phyloP scores from a whole-genome alignment of 805 yeast genomes.

The Kazachstania bromeliacearum region DNA sequence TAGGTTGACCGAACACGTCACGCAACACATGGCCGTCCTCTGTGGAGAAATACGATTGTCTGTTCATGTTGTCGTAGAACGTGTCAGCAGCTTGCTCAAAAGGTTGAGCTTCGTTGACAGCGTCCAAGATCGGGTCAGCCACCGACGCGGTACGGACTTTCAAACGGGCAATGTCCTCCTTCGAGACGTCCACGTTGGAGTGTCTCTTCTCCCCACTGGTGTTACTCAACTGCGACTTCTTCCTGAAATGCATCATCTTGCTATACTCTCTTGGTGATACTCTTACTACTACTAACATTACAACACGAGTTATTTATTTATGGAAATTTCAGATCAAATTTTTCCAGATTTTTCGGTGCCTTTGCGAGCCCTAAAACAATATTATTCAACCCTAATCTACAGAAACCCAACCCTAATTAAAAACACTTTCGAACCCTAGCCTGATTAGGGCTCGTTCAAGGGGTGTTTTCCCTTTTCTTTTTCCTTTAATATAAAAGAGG shows the following conservation, averaged over 20 bases:
- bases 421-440: too few species aligned
- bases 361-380: too few species aligned
- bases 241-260: constrained; percentile 39
- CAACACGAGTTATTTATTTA: too few species aligned
- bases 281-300: too few species aligned
- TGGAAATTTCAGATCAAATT: too few species aligned
- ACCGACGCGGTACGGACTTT: constrained; percentile 61
- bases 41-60: constrained; percentile 30
- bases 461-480: too few species aligned
- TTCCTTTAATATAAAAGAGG: too few species aligned
- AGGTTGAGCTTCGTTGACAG: constrained; percentile 94
- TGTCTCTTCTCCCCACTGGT: constrained; percentile 23
- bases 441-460: too few species aligned
- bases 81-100: constrained; percentile 54
- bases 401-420: too few species aligned
- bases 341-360: too few species aligned
- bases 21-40: constrained; percentile 38
- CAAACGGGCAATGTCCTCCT: constrained; percentile 43
- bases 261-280: too few species aligned
- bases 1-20: constrained; percentile 83
- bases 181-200: constrained; percentile 36
- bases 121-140: constrained; percentile 85
- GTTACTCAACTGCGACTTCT: constrained; percentile 26
- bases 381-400: too few species aligned
- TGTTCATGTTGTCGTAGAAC: constrained; percentile 28